A percentile compares a stretch with the other conserved stretches of the same genome.
These are phyloP conservation scores for Candida mesenterica DNA, from an alignment of 1,139 yeast genomes.

Conservation along the genomic window DNA sequence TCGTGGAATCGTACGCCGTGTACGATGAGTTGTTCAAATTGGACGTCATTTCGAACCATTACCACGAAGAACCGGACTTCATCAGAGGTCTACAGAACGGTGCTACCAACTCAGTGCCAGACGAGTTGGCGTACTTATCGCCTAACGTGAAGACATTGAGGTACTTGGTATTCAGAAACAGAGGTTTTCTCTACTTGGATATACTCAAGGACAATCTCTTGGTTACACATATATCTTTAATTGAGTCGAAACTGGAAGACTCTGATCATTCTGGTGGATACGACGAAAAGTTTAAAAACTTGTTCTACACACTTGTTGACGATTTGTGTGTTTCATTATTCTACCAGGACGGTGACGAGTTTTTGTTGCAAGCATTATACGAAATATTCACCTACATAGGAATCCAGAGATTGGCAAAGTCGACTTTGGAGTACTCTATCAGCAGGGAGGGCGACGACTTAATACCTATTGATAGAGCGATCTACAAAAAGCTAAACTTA, in stretches of 20 bases:
- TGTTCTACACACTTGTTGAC: constrained; percentile 49
- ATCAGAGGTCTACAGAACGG: constrained; percentile 45
- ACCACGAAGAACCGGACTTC: constrained; percentile 40
- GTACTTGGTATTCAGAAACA: constrained; percentile 74
- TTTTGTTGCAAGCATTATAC: constrained; percentile 46
- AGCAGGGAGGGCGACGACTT: constrained; percentile 50
- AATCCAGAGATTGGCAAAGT: constrained; percentile 53
- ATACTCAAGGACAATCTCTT: constrained; percentile 25
- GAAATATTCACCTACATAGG: constrained; percentile 51
- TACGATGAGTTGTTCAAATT: constrained; percentile 67
- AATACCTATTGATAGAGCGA: constrained; percentile 23
- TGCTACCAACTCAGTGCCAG: constrained; percentile 26
- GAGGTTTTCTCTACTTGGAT: constrained; percentile 70
- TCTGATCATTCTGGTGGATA: too few relatives aligned
- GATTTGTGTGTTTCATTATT: constrained; percentile 56
- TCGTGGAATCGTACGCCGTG: constrained; percentile 47
- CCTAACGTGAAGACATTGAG: constrained; percentile 74
- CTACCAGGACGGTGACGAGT: constrained; percentile 64
- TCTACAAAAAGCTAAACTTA: constrained; percentile 9
- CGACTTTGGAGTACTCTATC: constrained; percentile 62
- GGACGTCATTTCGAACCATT: constrained; percentile 60
- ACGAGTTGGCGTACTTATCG: constrained; percentile 51
- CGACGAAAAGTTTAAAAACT: constrained; percentile 12
- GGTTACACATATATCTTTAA: constrained; percentile 3
- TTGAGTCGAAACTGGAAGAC: constrained; percentile 3